Percentiles rank a stretch among this genome's conserved stretches.
Evolutionary conservation across 495 filamentous ascomycete species (phyloP).

Genomic region (Hamigera avellanea): DNA sequence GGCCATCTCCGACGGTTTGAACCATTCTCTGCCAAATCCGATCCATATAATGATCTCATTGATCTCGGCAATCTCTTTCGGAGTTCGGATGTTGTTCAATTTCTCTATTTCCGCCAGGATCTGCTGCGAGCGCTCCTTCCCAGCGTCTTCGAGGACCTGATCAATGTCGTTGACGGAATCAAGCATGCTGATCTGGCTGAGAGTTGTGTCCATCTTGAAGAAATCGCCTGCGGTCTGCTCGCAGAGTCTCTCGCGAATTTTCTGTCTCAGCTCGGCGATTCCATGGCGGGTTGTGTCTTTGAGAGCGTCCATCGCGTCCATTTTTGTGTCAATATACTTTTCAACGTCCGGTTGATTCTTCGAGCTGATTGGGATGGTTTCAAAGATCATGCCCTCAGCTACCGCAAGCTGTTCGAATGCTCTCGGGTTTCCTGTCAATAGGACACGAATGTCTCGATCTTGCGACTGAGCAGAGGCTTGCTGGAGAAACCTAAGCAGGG

Average conservation of each 20-base stretch:
- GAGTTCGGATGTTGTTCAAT: conserved; percentile 20
- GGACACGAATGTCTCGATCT: conserved; percentile 6
- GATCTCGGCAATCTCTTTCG: conserved; percentile 26
- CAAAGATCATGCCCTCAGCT: conserved; percentile 3
- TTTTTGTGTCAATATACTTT: conserved; percentile 15
- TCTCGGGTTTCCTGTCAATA: conserved; percentile 8
- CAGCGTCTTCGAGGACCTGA: conserved; percentile 21
- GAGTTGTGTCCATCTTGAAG: conserved; percentile 23
- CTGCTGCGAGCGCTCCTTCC: conserved; percentile 22
- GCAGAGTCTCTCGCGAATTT: conserved; percentile 17
- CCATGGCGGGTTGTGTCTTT: conserved; percentile 8
- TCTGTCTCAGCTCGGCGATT: conserved; percentile 18
- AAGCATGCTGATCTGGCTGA: conserved; percentile 21
- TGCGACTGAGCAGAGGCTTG: conserved; percentile 2
- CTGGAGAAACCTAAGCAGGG: conserved; percentile 15
- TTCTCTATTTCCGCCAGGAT: conserved; percentile 21
- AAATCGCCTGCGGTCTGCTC: conserved; percentile 23
- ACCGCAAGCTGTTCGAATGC: conserved; percentile 7
- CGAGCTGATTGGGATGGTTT: conserved; percentile 11
- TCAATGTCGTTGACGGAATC: conserved; percentile 26
- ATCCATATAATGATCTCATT: conserved; percentile 31
- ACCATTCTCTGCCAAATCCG: conserved; percentile 16
- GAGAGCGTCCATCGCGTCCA: conserved; percentile 12
- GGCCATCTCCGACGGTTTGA: conserved; percentile 2
- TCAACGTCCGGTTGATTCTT: conserved; percentile 19